Evolutionary conservation across 495 filamentous ascomycete genomes (phyloP), one percentile per base, ranked within the genome.

Genomic region (Penicillium maclennaniae): DNA sequence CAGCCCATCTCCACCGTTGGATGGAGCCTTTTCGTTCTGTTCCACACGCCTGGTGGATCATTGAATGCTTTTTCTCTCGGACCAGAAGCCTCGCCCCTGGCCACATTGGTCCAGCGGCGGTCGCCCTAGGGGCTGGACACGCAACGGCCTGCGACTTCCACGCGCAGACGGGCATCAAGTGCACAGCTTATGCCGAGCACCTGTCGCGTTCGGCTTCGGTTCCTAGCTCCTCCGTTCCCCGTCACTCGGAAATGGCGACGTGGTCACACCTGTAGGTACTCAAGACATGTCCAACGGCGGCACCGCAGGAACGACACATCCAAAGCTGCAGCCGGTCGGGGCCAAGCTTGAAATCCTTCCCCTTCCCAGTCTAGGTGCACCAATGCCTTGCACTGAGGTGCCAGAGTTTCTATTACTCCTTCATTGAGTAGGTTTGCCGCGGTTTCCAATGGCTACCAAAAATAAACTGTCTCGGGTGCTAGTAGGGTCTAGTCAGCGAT

Each of bases 221-320:
- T 14, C 10, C 10, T 14, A 4, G 31, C 3, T 4, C 31, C 31
- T 23, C 23, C 23, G 23, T 23, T 5, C 5, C 23, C 23, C 5
- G 23, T 23, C 5, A 23, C 23, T 23, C 23, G 23, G 23, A 23
- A 9, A 14, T 10, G 31, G 31, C 31, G 8, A 34, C 8, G 10
- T 12, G 31, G 31, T 34, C 5, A 34, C 31, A 34, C 8, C 10
- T 34, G 31, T 34, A 34, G 4, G 10, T 34, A 34, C 31, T 34
- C 31, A 14, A 14, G 31, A 34, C 31, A 34, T 14, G 10, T 12
- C 31, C 31, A 34, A 34, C 10, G 31, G 31, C 31, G 31, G 31
- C 9, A 34, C 36, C 17, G 51, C 60, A 66, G 60, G 57, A 61
- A 61, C 53, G 60, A 64, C 49, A 61, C 47, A 55, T 63, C 58